Percentiles rank a stretch among this genome's conserved stretches.
Evolutionary conservation across 2,329 filamentous ascomycete genomes (phyloP).

Genomic region (Trichoderma lentiforme): DNA sequence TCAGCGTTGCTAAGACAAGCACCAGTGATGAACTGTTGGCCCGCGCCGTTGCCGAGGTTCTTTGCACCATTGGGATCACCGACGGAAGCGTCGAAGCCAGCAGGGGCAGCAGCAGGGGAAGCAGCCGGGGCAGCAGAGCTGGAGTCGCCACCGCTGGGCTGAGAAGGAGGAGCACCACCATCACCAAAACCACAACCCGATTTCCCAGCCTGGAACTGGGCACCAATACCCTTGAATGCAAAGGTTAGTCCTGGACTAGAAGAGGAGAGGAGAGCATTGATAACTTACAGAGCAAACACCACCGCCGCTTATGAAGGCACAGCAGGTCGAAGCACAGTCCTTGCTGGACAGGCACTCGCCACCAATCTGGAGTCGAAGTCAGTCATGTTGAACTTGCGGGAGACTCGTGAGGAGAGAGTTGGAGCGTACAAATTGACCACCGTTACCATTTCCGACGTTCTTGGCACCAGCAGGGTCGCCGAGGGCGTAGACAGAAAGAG

Average conservation of each 20-base stretch:
- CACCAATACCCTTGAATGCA: constrained; percentile 23
- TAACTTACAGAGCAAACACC: constrained; percentile 28
- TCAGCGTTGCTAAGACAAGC: constrained; percentile 25
- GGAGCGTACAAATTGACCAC: constrained; percentile 25
- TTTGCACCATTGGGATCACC: constrained; percentile 23
- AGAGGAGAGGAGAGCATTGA: neutral
- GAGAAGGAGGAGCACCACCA: constrained; percentile 12
- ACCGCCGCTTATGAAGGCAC: constrained; percentile 26
- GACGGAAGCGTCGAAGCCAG: constrained; percentile 16
- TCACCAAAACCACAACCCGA: constrained; percentile 30
- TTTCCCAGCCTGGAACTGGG: constrained; percentile 31
- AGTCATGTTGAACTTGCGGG: neutral
- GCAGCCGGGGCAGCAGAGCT: constrained; percentile 22
- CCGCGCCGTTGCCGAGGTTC: constrained; percentile 27
- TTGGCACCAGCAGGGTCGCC: constrained; percentile 27
- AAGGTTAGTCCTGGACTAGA: neutral
- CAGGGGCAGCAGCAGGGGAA: neutral
- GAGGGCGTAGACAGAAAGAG: constrained; percentile 21
- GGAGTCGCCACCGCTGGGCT: neutral
- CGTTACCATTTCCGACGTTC: constrained; percentile 27
- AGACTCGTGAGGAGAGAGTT: neutral
- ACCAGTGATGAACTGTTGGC: constrained; percentile 30
- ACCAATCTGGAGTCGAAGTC: constrained; percentile 23
- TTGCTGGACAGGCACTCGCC: constrained; percentile 28
- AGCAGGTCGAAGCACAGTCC: constrained; percentile 30